Percentiles rank a stretch among this genome's conserved stretches.
These are phyloP conservation scores for Drechslerella dactyloides DNA, from an alignment of 2,329 filamentous ascomycete genomes.

Conservation along the genomic window DNA sequence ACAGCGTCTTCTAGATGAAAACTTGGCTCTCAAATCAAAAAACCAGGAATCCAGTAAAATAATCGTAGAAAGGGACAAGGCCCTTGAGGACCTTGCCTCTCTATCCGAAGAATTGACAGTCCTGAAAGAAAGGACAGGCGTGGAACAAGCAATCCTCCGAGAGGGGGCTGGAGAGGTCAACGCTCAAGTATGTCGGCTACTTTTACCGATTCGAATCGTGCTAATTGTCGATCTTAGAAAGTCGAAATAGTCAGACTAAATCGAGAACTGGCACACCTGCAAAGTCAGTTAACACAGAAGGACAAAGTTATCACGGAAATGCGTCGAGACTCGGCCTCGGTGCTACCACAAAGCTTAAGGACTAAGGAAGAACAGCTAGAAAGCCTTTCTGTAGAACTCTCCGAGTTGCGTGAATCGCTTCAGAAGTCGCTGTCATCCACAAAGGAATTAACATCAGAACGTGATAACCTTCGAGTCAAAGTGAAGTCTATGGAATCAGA, in stretches of 20 bases:
- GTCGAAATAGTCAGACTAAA: slow-evolving; percentile 24
- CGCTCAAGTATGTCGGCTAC: slow-evolving; percentile 21
- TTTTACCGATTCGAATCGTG: background rate
- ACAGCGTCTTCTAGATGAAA: slow-evolving; percentile 32
- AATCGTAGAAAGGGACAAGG: slow-evolving; percentile 42
- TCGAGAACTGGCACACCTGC: slow-evolving; percentile 33
- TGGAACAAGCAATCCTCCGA: slow-evolving; percentile 32
- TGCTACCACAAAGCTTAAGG: slow-evolving; percentile 10
- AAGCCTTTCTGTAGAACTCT: slow-evolving; percentile 44
- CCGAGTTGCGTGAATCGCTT: slow-evolving; percentile 21
- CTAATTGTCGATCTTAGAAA: slow-evolving; percentile 19
- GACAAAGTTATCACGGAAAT: slow-evolving; percentile 39
- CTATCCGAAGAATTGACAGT: slow-evolving; percentile 30
- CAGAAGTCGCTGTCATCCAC: slow-evolving; percentile 8
- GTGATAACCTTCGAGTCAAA: slow-evolving; percentile 9
- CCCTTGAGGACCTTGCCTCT: slow-evolving; percentile 36
- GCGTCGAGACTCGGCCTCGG: slow-evolving; percentile 24
- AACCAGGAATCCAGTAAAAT: slow-evolving; percentile 23
- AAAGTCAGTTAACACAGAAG: slow-evolving; percentile 31
- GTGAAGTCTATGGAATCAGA: slow-evolving; percentile 4
- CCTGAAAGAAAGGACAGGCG: slow-evolving; percentile 19
- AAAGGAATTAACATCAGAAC: slow-evolving; percentile 14
- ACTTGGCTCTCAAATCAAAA: slow-evolving; percentile 6
- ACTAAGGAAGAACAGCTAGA: slow-evolving; percentile 42
- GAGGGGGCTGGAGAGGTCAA: slow-evolving; percentile 34